Percentiles rank a stretch among this genome's conserved stretches.
Conservation (phyloP, 805 yeast genomes). For the Starmerella stigmatis region DNA sequence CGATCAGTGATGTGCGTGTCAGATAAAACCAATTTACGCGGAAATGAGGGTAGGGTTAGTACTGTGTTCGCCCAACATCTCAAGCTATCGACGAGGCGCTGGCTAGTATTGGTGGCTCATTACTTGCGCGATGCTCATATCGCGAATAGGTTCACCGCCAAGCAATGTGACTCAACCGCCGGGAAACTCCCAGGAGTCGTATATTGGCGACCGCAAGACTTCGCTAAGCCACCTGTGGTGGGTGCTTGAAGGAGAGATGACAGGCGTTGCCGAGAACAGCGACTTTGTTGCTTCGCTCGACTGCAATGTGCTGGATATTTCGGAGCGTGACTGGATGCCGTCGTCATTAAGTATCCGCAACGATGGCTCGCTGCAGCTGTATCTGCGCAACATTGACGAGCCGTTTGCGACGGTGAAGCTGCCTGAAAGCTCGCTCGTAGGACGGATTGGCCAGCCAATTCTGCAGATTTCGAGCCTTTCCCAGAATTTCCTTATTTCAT, state of each 20-base stretch:
- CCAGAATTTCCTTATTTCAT: constrained; percentile 10
- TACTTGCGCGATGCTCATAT: constrained; percentile 14
- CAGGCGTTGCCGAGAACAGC: not conserved
- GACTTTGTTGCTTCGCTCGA: constrained; percentile 5
- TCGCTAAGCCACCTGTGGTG: constrained; percentile 18
- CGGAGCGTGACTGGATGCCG: constrained; percentile 19
- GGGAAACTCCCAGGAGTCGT: not conserved
- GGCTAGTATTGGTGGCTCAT: not conserved
- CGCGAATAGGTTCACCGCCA: constrained; percentile 12
- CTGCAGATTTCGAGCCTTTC: constrained; percentile 17
- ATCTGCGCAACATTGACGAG: constrained; percentile 3
- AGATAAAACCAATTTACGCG: not conserved
- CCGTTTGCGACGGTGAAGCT: constrained; percentile 17
- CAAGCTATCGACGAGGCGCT: too few species aligned
- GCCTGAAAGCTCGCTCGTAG: constrained; percentile 16
- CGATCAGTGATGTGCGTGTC: too few species aligned
- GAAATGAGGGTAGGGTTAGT: constrained; percentile 1
- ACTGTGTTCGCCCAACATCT: too few species aligned
- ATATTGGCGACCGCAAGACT: constrained; percentile 9
- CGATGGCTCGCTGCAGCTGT: constrained; percentile 12
- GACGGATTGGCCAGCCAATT: constrained; percentile 19
- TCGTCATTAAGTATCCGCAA: constrained; percentile 5
- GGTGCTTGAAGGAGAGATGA: constrained; percentile 6
- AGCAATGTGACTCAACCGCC: constrained; percentile 1
- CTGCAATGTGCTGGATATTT: constrained; percentile 17